These are phyloP conservation scores for Backusella parvicylindrica DNA, from an alignment of 192 early-diverging fungal species.

Conservation along the genomic window DNA sequence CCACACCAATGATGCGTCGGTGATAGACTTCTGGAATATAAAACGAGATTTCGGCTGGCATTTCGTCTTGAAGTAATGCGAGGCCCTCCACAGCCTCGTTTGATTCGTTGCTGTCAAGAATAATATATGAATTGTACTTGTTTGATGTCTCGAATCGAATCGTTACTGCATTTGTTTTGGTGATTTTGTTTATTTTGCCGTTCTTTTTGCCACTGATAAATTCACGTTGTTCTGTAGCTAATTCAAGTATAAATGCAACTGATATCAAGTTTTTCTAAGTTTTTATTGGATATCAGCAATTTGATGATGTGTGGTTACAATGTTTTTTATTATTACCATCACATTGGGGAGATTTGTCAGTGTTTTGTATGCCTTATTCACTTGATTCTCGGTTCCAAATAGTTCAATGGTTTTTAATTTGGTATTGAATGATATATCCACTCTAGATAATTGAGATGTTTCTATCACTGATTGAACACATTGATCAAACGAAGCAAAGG, in stretches of 20 bases:
- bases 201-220: slow-evolving; percentile 86
- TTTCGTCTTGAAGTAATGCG: slow-evolving; percentile 63
- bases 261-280: slow-evolving; percentile 46
- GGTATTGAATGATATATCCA: slow-evolving; percentile 54
- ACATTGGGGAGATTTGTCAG: slow-evolving; percentile 50
- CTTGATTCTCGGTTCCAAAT: slow-evolving; percentile 58
- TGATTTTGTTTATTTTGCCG: slow-evolving; percentile 84
- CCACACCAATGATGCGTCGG: slow-evolving; percentile 80
- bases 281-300: no score
- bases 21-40: slow-evolving; percentile 74
- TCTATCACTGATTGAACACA: slow-evolving; percentile 20
- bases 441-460: slow-evolving; percentile 43
- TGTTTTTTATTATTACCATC: no score
- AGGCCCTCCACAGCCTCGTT: slow-evolving; percentile 59
- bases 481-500: slow-evolving; percentile 3
- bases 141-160: slow-evolving; percentile 65
- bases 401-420: slow-evolving; percentile 51
- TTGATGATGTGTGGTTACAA: no score
- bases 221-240: slow-evolving; percentile 73
- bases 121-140: slow-evolving; percentile 72
- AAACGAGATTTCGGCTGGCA: slow-evolving; percentile 79
- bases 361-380: slow-evolving; percentile 52
- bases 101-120: slow-evolving; percentile 51
- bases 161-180: slow-evolving; percentile 56
- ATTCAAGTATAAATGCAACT: slow-evolving; percentile 64